Base-by-base conservation (phyloP, 371 early-diverging fungal species). In the Zychaea mexicana region DNA sequence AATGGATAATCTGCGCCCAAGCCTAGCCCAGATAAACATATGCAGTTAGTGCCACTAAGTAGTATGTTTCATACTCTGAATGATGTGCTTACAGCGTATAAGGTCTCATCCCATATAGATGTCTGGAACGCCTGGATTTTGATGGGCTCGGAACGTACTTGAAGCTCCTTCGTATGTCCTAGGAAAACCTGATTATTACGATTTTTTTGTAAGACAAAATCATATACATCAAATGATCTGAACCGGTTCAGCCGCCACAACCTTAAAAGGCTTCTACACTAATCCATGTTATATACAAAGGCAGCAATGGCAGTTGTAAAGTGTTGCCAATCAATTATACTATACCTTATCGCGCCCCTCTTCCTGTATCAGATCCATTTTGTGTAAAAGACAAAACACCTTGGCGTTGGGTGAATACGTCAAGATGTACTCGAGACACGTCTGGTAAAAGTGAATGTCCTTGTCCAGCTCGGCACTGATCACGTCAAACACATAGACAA, bases 51-150 rank as follows among this genome's bases (percentile, higher is more conserved):
- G 53, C 3, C 32, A 7, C 46, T 30, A 10, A 19, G 10, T n/a
- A n/a, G n/a, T n/a, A n/a, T n/a, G n/a, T n/a, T n/a, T n/a, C n/a
- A n/a, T n/a, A n/a, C n/a, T n/a, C n/a, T n/a, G n/a, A 47, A 19
- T 15, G 2, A 30, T 2, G 10, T 3, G 63, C 73, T 61, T 79
- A 88, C 92, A 68, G 90, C 90, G 76, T 95, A 98, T 31, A 98
- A 78, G 4, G 96, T 93, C 71, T 95, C 94, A 73, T 97, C 96
- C 97, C 97, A 98, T 58, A 98, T 98, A 8, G 96, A 95, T 1
- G 98, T 97, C 12, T 83, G 79, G 76, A 93, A 98, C 15, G 90
- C 83, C 45, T 84, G 88, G 12, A 94, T 87, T 26, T 84, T 74
- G 33, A 95, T 76, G 55, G 92, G 87, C 28, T 88, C 81, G 2